A percentile compares a stretch with the other conserved stretches of the same genome.
Evolutionary conservation across 768 basidiomycete genomes (phyloP).

Genomic region (Suillus clintonianus): DNA sequence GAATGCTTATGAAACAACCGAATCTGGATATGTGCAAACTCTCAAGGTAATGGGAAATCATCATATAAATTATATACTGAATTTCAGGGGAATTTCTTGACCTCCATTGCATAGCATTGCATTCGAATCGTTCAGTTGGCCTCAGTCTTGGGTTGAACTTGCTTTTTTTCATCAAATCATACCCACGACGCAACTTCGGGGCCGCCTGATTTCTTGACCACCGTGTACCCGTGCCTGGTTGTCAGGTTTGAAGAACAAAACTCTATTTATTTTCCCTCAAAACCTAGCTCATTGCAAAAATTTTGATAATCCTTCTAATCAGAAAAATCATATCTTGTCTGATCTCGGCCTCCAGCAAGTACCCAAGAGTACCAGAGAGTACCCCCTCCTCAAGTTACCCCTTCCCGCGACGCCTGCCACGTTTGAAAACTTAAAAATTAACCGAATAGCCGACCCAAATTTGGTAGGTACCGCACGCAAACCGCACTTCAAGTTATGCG

Average conservation of each 20-base stretch:
- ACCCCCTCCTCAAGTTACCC: too few species aligned
- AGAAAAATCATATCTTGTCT: too few species aligned
- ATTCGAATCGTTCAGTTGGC: too few species aligned
- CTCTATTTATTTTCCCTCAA: constrained; percentile 13
- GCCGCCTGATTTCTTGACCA: constrained; percentile 17
- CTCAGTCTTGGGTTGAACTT: constrained; percentile 5
- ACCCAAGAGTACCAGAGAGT: too few species aligned
- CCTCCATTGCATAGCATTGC: too few species aligned
- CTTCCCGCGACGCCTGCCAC: constrained; percentile 3
- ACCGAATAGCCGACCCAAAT: background rate
- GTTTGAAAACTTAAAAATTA: constrained; percentile 2
- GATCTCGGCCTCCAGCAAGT: too few species aligned
- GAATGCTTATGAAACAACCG: background rate
- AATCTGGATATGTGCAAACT: too few species aligned
- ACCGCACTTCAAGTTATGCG: background rate
- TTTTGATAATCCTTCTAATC: constrained; percentile 5
- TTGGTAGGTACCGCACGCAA: background rate
- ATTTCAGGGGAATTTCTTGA: background rate
- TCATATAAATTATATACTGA: background rate
- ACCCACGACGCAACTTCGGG: constrained; percentile 17
- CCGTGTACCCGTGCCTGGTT: constrained; percentile 30
- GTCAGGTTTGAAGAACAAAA: constrained; percentile 21
- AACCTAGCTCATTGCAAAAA: background rate
- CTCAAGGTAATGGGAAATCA: too few species aligned
- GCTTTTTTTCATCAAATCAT: background rate